Evolutionary conservation across 257 asterid genomes (phyloP), one percentile per base, ranked within the genome.

Genomic region (Mentha longifolia): DNA sequence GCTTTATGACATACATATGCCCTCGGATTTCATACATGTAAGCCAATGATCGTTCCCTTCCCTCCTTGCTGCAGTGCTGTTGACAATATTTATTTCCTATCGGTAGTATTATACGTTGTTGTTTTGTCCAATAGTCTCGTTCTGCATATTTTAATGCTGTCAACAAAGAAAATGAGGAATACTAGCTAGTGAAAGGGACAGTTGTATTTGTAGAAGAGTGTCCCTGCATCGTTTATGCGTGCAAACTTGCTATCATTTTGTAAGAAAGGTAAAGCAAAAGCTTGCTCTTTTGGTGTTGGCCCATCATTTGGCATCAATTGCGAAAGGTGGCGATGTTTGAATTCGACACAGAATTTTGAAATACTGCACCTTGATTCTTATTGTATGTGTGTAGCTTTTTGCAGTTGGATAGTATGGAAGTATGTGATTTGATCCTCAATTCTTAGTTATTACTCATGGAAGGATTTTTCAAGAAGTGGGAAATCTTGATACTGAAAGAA

Each of bases 1-100:
- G 90, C 91, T 69, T 70, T 87, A 54, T 90, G 88, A 92, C 79
- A 45, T 7, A 16, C 56, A 2, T 15, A 22, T 14, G 3, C 17
- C 7, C 28, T 61, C 6, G 17, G 52, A 52, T 17, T 50, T 6
- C 42, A 2, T 19, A 37, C 17, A 16, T 61, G 76, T 15, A 60
- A 61, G 61, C 30, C 52, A 45, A 33, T 50, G 50, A 59, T 20
- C 28, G 16, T 52, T 6, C 35, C 46, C 3, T 71, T 42, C 47
- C 47, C 47, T 35, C 46, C 37, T 60, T 1, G 22, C 25, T 58
- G 49, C 43, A 15, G 15, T 70, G n/a, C 45, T 2, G 65, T 54
- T 54, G 49, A 31, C 66, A 17, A 72, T 8, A 37, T 4, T 35
- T 6, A 45, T 64, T 15, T 8, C 66, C 50, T 7, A 25, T 54